Conservation (phyloP, 2,329 filamentous ascomycete genomes). For the Blastomyces gilchristii region DNA sequence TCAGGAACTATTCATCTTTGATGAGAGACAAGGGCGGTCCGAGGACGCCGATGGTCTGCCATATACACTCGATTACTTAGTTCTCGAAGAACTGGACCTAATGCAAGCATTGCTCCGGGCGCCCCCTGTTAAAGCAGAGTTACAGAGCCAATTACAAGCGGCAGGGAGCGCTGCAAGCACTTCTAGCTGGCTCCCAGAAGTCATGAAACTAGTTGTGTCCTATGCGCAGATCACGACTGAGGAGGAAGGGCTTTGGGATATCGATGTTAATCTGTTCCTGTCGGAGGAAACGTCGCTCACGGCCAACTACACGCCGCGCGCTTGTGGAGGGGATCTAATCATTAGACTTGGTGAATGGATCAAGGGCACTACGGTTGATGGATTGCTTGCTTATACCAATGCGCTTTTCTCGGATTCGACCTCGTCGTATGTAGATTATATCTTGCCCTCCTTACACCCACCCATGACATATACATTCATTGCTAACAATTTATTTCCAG, state of each 20-base stretch:
- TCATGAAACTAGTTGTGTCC: constrained; percentile 72
- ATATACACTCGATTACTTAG: constrained; percentile 85
- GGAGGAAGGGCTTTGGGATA: constrained; percentile 91
- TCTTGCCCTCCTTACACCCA: neutral
- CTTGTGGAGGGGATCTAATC: constrained; percentile 80
- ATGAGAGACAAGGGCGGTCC: constrained; percentile 74
- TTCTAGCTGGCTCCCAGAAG: constrained; percentile 72
- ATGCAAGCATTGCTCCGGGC: constrained; percentile 84
- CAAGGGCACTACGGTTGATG: constrained; percentile 62
- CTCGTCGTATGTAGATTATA: constrained; percentile 24
- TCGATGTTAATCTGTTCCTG: constrained; percentile 89
- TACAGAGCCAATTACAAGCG: constrained; percentile 65
- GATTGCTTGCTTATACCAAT: constrained; percentile 66
- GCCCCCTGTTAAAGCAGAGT: constrained; percentile 74
- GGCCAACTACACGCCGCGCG: constrained; percentile 90
- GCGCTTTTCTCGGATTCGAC: constrained; percentile 51
- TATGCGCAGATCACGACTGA: constrained; percentile 87
- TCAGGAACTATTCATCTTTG: constrained; percentile 72
- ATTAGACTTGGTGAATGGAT: constrained; percentile 93
- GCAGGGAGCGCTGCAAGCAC: constrained; percentile 49
- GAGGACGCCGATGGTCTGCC: constrained; percentile 87
- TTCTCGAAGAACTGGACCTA: constrained; percentile 90
- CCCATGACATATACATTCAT: neutral
- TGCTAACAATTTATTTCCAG: constrained; percentile 25
- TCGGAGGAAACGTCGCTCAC: constrained; percentile 92